These are phyloP conservation scores for Ensete glaucum DNA, from an alignment of 176 grass and related monocot species.

Conservation along the genomic window DNA sequence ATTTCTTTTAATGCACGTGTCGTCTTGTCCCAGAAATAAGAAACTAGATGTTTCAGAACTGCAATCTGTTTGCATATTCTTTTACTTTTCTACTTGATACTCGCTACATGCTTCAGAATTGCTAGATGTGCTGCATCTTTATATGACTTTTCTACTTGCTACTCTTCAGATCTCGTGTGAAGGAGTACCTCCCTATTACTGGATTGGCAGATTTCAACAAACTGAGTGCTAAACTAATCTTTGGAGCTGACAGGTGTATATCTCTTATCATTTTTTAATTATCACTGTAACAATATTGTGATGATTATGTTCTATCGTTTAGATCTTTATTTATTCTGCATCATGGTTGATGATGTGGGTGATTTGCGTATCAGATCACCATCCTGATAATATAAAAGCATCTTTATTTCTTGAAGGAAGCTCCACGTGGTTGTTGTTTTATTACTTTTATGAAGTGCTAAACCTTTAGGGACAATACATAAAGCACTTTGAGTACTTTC, in stretches of 20 bases:
- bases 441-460: no score
- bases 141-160: constrained; percentile 17
- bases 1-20: neutral
- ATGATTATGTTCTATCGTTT: no score
- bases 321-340: no score
- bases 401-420: no score
- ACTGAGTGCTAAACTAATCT: constrained; percentile 92
- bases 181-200: constrained; percentile 92
- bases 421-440: no score
- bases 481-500: no score
- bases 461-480: no score
- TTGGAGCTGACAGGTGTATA: constrained; percentile 81
- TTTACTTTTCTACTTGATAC: constrained; percentile 8
- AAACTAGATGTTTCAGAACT: neutral
- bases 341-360: no score
- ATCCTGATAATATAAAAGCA: no score
- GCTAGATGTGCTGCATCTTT: constrained; percentile 6
- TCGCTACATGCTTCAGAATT: neutral
- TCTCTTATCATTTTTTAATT: neutral
- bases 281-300: no score
- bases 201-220: constrained; percentile 95
- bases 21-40: neutral
- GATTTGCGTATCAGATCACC: no score
- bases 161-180: constrained; percentile 48
- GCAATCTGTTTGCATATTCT: constrained; percentile 12